Percentiles rank a stretch among this genome's conserved stretches.
Conservation (phyloP, 2,329 filamentous ascomycete species). For the Apiospora malaysiana region DNA sequence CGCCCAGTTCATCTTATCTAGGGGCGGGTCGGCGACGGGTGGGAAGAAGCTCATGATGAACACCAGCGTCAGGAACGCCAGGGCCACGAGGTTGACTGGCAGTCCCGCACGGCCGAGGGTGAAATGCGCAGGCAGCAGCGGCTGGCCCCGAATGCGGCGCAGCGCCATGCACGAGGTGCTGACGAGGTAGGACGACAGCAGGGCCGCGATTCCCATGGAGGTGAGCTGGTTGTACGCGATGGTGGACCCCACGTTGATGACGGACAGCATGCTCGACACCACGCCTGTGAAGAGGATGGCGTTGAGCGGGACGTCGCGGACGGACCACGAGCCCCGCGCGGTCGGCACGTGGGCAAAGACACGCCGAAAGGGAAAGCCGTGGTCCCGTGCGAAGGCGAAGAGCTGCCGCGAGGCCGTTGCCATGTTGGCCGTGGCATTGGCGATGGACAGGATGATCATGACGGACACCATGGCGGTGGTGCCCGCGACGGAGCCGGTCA, state of each 20-base stretch:
- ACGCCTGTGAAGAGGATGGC: constrained; percentile 55
- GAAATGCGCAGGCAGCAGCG: constrained; percentile 30
- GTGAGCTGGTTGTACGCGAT: constrained; percentile 59
- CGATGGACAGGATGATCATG: constrained; percentile 46
- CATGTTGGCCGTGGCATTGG: constrained; percentile 45
- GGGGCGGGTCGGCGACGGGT: constrained; percentile 10
- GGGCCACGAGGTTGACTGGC: constrained; percentile 48
- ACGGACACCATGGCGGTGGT: constrained; percentile 54
- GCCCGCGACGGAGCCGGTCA: constrained; percentile 43
- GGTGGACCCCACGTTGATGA: constrained; percentile 58
- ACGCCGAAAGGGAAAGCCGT: constrained; percentile 42
- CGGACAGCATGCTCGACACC: constrained; percentile 49
- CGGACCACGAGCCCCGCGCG: constrained; percentile 24
- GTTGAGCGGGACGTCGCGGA: constrained; percentile 46
- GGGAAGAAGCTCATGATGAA: constrained; percentile 29
- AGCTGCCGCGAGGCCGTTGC: constrained; percentile 44
- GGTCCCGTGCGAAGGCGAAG: constrained; percentile 51
- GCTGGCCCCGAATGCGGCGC: constrained; percentile 43
- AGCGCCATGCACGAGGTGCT: constrained; percentile 51
- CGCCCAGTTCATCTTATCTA: constrained; percentile 27
- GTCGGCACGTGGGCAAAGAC: constrained; percentile 19
- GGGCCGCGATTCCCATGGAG: constrained; percentile 55
- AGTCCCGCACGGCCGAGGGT: constrained; percentile 49
- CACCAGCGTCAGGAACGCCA: constrained; percentile 46
- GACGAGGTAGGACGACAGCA: constrained; percentile 59